Base-by-base conservation (phyloP, 495 filamentous ascomycete species). In the Penicillium ochrochloron region DNA sequence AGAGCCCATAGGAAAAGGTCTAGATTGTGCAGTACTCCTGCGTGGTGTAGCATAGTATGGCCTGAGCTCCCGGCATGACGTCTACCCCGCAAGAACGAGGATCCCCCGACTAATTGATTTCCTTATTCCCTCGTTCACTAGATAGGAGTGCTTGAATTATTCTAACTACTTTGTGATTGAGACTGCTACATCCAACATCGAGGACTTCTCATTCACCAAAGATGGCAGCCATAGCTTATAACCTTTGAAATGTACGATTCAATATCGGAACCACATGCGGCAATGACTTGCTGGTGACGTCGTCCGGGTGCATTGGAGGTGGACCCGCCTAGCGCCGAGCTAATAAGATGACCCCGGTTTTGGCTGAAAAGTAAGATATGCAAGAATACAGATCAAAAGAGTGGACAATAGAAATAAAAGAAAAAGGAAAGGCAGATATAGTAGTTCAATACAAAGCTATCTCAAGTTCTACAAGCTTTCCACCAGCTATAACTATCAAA, bases 281-380 rank as follows among this genome's bases (percentile, higher is more conserved):
- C 34, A 25, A 74, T 75, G 73, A 75, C 66, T 63, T 57, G 63
- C 55, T 60, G 66, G 67, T 75, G 73, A 75, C 73, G 73, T 75
- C 69, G 71, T 51, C 14, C 27, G 57, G 42, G 57, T 46, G 42
- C 57, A 50, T 59, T 37, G 21, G n/a, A 37, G 29, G 21, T 33
- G 33, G 61, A 19, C 54, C 59, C 34, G 59, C 25, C 61, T 63
- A 50, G 51, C 53, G 52, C 44, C 60, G 51, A 63, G 39, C 60
- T 67, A 42, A 62, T 33, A 48, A 34, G 25, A 35, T 31, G 41
- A 42, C 57, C 31, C 46, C 27, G 11, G 17, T 10, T 9, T 21
- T 44, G 17, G 8, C 42, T 44, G n/a, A 12, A 46, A 48, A 14
- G 44, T 33, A 33, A 5, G 31, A 33, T 3, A n/a, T n/a, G n/a